phyloP scores from a whole-genome alignment of 2,329 filamentous ascomycete genomes.

The Colletotrichum godetiae region DNA sequence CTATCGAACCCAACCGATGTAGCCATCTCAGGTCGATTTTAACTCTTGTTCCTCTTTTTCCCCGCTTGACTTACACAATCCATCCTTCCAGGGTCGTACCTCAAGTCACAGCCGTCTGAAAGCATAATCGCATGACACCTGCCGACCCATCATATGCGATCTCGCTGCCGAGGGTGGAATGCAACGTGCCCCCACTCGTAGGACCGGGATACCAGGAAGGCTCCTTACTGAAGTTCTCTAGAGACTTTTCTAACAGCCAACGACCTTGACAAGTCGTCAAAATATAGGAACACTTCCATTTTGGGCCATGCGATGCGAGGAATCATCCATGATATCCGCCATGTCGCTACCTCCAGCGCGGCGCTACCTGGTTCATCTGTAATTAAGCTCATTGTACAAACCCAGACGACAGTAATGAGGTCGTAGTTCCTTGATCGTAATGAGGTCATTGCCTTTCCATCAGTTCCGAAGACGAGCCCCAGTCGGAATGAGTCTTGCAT shows the following conservation, averaged over 20 bases:
- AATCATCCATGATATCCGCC: background rate
- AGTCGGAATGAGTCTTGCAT: background rate
- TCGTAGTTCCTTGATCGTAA: background rate
- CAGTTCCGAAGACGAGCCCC: background rate
- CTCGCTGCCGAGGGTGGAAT: slow-evolving; percentile 3
- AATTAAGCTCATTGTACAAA: slow-evolving; percentile 1
- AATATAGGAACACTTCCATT: slow-evolving; percentile 11
- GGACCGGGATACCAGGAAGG: background rate
- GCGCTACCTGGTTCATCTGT: slow-evolving; percentile 28
- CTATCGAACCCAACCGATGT: background rate
- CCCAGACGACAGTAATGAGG: background rate
- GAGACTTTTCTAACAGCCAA: background rate
- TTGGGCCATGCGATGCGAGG: slow-evolving; percentile 9
- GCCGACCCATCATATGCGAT: slow-evolving; percentile 13
- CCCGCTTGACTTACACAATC: background rate
- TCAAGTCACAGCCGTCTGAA: slow-evolving; percentile 15
- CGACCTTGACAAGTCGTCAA: slow-evolving; percentile 8
- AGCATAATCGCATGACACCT: slow-evolving; percentile 13
- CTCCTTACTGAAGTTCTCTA: background rate
- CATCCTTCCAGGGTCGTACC: background rate
- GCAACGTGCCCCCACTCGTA: background rate
- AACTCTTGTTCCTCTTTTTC: background rate
- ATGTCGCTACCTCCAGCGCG: background rate
- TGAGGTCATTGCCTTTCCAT: slow-evolving; percentile 22
- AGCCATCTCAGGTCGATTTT: background rate